Evolutionary conservation across 495 filamentous ascomycete species (phyloP).

Genomic region (Annulohypoxylon stygium): DNA sequence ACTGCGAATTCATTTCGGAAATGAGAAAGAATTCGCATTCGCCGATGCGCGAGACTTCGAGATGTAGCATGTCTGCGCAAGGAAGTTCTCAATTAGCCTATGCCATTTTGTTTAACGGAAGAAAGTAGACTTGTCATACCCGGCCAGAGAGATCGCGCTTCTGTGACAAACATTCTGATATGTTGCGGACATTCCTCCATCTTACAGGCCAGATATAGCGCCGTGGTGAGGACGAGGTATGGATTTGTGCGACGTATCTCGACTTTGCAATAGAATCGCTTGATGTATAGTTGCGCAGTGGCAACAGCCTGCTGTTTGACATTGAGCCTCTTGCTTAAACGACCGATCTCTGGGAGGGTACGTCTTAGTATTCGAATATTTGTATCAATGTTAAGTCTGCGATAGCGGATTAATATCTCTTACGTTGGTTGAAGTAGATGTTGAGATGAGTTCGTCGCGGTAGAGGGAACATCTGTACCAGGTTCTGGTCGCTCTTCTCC

Average conservation of each 20-base stretch:
- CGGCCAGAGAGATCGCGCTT: slow-evolving; percentile 90
- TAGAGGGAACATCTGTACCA: slow-evolving; percentile 82
- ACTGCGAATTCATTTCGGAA: slow-evolving; percentile 91
- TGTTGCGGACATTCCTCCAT: slow-evolving; percentile 99
- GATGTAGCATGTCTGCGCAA: slow-evolving; percentile 75
- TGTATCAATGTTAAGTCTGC: not conserved
- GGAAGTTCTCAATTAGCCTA: slow-evolving; percentile 35
- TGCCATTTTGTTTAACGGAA: slow-evolving; percentile 18
- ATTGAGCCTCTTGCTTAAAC: slow-evolving; percentile 82
- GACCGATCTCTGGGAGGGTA: slow-evolving; percentile 74
- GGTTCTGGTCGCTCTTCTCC: slow-evolving; percentile 75
- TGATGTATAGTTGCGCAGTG: slow-evolving; percentile 94
- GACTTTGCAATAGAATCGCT: slow-evolving; percentile 91
- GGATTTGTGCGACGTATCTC: slow-evolving; percentile 94
- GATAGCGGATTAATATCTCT: slow-evolving; percentile 42
- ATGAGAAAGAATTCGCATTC: slow-evolving; percentile 98
- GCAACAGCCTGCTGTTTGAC: slow-evolving; percentile 93
- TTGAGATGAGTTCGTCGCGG: slow-evolving; percentile 85
- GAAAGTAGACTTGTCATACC: slow-evolving; percentile 60
- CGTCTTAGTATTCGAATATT: slow-evolving; percentile 27
- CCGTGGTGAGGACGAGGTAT: slow-evolving; percentile 89
- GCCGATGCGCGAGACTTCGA: slow-evolving; percentile 88
- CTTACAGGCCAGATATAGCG: slow-evolving; percentile 95
- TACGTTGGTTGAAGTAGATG: slow-evolving; percentile 93
- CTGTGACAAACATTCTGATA: slow-evolving; percentile 86